These are phyloP conservation scores for Phaeolepiota aurea DNA, from an alignment of 768 basidiomycete genomes.

Conservation along the genomic window DNA sequence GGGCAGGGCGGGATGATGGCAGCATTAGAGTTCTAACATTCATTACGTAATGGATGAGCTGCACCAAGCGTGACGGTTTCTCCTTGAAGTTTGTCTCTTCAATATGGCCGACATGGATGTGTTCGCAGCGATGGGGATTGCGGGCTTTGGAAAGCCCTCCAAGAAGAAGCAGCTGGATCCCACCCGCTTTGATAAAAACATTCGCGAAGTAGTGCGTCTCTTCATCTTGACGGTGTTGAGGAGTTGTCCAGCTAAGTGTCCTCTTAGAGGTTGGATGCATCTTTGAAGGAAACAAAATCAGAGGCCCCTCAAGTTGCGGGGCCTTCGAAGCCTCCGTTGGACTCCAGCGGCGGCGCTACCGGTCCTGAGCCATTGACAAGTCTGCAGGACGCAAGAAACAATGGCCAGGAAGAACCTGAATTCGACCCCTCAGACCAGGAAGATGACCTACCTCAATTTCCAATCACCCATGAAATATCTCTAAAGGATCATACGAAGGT, in stretches of 20 bases:
- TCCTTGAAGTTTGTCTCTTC: background rate
- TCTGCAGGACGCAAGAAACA: slow-evolving; percentile 7
- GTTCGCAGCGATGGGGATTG: slow-evolving; percentile 76
- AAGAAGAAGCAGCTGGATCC: slow-evolving; percentile 65
- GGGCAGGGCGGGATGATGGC: no score
- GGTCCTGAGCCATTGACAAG: slow-evolving; percentile 17
- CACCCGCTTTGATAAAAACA: slow-evolving; percentile 72
- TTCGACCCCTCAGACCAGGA: slow-evolving; percentile 49
- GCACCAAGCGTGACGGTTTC: no score
- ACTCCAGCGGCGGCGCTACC: slow-evolving; percentile 10
- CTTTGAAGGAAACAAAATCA: slow-evolving; percentile 3
- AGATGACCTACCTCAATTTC: slow-evolving; percentile 56
- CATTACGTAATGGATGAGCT: no score
- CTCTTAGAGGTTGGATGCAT: background rate
- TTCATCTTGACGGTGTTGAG: background rate
- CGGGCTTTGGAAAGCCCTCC: slow-evolving; percentile 74
- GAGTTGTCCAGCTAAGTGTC: background rate
- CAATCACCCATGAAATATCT: slow-evolving; percentile 82
- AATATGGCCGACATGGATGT: slow-evolving; percentile 52
- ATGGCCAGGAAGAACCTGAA: slow-evolving; percentile 45
- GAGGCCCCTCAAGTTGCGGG: slow-evolving; percentile 10
- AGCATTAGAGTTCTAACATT: no score
- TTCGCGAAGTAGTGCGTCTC: slow-evolving; percentile 36
- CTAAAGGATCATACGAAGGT: slow-evolving; percentile 97
- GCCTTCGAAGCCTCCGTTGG: slow-evolving; percentile 2